These are phyloP conservation scores for Alectoria sarmentosa DNA, from an alignment of 495 filamentous ascomycete species.

Conservation along the genomic window DNA sequence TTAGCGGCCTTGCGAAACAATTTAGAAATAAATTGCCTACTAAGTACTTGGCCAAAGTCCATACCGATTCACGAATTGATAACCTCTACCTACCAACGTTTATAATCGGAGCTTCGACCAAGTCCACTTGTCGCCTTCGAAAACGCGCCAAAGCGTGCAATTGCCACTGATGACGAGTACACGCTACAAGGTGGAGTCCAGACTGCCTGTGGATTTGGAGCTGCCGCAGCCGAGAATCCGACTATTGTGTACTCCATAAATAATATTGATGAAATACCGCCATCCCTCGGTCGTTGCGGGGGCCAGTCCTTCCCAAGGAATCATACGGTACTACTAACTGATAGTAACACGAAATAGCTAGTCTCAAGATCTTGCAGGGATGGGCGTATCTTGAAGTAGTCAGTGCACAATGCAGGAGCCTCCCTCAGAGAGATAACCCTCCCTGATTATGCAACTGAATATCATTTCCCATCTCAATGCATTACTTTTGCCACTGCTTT, in stretches of 20 bases:
- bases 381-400: slow-evolving; percentile 10
- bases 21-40: too few relatives aligned
- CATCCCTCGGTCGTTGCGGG: slow-evolving; percentile 10
- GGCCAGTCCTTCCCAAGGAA: not conserved
- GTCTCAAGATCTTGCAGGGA: slow-evolving; percentile 14
- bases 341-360: slow-evolving; percentile 5
- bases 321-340: slow-evolving; percentile 1
- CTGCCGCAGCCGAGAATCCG: slow-evolving; percentile 1
- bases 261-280: not conserved
- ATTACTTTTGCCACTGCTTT: not conserved
- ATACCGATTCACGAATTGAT: too few relatives aligned
- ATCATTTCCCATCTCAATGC: not conserved
- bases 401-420: slow-evolving; percentile 1
- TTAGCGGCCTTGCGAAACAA: slow-evolving; percentile 19
- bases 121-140: not conserved
- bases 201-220: slow-evolving; percentile 8
- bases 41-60: too few relatives aligned
- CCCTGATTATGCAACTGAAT: not conserved
- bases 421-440: not conserved
- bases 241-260: not conserved
- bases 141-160: not conserved
- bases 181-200: slow-evolving; percentile 10
- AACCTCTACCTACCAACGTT: too few relatives aligned
- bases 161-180: slow-evolving; percentile 21
- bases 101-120: not conserved